These are phyloP conservation scores for Malus hybrid DNA, from an alignment of 331 rosid species.

Conservation along the genomic window DNA sequence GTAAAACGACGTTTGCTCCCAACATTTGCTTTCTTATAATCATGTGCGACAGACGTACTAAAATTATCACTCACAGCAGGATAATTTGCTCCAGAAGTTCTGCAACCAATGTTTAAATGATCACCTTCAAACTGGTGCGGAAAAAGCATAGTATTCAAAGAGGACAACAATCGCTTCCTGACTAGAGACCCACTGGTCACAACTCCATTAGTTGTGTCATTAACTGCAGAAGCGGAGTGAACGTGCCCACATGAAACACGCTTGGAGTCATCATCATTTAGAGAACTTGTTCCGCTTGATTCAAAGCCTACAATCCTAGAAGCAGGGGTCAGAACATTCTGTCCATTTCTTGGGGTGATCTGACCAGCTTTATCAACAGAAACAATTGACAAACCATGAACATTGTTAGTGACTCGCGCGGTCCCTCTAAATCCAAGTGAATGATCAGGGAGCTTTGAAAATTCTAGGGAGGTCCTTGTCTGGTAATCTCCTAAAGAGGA, in stretches of 20 bases:
- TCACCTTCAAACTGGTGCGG: slow-evolving; percentile 46
- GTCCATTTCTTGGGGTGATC: slow-evolving; percentile 34
- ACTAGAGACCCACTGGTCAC: slow-evolving; percentile 43
- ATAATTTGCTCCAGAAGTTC: slow-evolving; percentile 22
- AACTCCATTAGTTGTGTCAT: slow-evolving; percentile 27
- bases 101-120: slow-evolving; percentile 53
- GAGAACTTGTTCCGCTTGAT: slow-evolving; percentile 41
- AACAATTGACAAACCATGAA: slow-evolving; percentile 46
- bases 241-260: slow-evolving; percentile 23
- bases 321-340: slow-evolving; percentile 48
- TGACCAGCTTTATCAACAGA: slow-evolving; percentile 33
- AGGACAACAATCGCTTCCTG: slow-evolving; percentile 61
- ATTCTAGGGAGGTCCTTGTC: slow-evolving; percentile 37
- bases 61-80: slow-evolving; percentile 24
- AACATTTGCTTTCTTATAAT: slow-evolving; percentile 84
- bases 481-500: slow-evolving; percentile 51
- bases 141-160: slow-evolving; percentile 41
- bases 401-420: slow-evolving; percentile 49
- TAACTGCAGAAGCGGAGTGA: slow-evolving; percentile 22
- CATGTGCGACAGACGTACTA: slow-evolving; percentile 33
- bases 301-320: slow-evolving; percentile 85
- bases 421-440: slow-evolving; percentile 36
- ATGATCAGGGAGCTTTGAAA: slow-evolving; percentile 36
- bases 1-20: slow-evolving; percentile 44
- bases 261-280: slow-evolving; percentile 33